Conservation (phyloP, 192 early-diverging fungal species). For the Dispira parvispora region DNA sequence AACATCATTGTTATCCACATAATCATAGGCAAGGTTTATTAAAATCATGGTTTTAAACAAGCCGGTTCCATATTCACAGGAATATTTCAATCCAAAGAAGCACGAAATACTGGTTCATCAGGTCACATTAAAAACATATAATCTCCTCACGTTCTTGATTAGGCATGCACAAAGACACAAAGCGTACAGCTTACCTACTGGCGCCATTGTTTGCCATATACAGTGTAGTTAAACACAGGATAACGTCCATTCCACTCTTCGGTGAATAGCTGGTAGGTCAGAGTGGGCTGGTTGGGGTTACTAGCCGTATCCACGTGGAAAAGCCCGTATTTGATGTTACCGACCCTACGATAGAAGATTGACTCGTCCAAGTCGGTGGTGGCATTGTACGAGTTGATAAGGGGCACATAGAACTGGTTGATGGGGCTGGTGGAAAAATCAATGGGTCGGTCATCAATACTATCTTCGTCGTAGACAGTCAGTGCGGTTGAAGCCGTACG, state of each 20-base stretch:
- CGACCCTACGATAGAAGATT: constrained; percentile 21
- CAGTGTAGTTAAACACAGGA: constrained; percentile 5
- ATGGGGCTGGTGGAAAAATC: constrained; percentile 31
- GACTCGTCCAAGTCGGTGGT: constrained; percentile 20
- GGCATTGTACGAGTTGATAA: constrained; percentile 18
- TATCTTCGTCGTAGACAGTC: background rate
- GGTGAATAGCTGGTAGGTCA: constrained; percentile 27
- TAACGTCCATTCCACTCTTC: constrained; percentile 12
- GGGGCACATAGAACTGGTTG: constrained; percentile 28
- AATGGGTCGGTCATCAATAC: constrained; percentile 22
- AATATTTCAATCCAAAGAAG: too few relatives aligned
- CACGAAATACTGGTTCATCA: too few relatives aligned
- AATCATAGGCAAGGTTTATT: too few relatives aligned
- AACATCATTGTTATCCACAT: too few relatives aligned
- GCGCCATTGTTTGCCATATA: background rate
- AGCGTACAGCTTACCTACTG: too few relatives aligned
- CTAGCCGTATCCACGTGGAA: constrained; percentile 27
- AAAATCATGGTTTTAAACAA: too few relatives aligned
- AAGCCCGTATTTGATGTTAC: constrained; percentile 29
- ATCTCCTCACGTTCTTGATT: too few relatives aligned
- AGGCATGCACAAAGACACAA: too few relatives aligned
- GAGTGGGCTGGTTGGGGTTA: constrained; percentile 16
- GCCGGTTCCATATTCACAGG: too few relatives aligned
- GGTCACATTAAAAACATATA: too few relatives aligned
- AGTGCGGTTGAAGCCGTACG: background rate